Evolutionary conservation across 257 asterid genomes (phyloP), one percentile per base, ranked within the genome.

Genomic region (Fraxinus quadrangulata): DNA sequence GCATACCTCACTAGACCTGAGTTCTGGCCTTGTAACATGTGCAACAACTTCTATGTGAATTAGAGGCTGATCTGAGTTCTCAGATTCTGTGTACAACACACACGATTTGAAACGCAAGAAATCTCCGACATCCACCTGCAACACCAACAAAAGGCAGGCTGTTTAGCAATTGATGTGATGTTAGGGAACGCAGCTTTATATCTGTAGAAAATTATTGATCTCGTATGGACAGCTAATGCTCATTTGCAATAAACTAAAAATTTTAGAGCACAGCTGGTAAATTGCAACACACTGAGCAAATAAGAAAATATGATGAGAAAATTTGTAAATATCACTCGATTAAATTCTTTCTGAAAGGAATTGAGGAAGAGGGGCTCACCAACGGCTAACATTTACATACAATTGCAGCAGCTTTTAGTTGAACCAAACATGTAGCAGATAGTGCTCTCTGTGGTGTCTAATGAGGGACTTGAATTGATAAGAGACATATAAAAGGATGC

Each of bases 111-210:
- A 85, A 84, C 97, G 96, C 90, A 95, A 80, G 87, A 95, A 95
- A 85, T 93, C 94, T 76, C 99, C 99, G 70, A 95, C 98, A 86
- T 95, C 99, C 80, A 93, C 99, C 98, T 95, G 88, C 83, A 82
- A 33, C 47, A 74, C 70, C 74, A 74, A 56, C 33, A 59, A 17
- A 59, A 59, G 30, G 19, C 17, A 5, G 54, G n/a, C 36, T 19
- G 3, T 39, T 39, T 28, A 45, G 45, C 36, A 19, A 71, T 51
- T 71, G 24, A 40, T 71, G 61, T 71, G 28, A 63, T 24, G 28
- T 24, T 63, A 63, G 17, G 33, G 17, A 23, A 63, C 5, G 5
- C 0, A 0, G 19, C 34, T 63, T 24, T 24, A 23, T 23, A 10
- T 24, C 10, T 1, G 26, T 5, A 51, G 24, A 51, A 19, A 51